Evolutionary conservation across 2,329 filamentous ascomycete genomes (phyloP).

Genomic region (Aplosporella prunicola): DNA sequence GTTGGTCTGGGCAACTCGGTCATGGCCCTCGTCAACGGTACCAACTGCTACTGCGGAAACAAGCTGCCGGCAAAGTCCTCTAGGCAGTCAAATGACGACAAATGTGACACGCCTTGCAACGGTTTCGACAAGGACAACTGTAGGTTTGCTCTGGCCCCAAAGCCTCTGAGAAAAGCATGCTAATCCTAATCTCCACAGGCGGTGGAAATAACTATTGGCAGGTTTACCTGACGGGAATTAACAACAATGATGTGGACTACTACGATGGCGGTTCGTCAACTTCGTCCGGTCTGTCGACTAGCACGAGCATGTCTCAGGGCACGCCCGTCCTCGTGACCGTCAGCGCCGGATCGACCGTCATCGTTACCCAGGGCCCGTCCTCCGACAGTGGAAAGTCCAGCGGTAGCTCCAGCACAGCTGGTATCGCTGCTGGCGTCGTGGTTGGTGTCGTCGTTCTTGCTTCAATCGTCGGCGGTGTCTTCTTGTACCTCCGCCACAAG

Average conservation of each 20-base stretch:
- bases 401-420: constrained; percentile 52
- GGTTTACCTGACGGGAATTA: constrained; percentile 43
- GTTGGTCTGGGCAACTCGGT: constrained; percentile 42
- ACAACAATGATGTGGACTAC: constrained; percentile 28
- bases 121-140: constrained; percentile 56
- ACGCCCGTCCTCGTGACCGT: constrained; percentile 21
- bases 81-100: constrained; percentile 44
- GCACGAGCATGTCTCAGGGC: constrained; percentile 4
- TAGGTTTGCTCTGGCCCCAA: constrained; percentile 33
- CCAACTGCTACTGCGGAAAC: constrained; percentile 65
- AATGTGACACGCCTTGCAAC: constrained; percentile 58
- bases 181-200: constrained; percentile 34
- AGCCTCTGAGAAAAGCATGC: constrained; percentile 15
- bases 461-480: constrained; percentile 56
- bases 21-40: constrained; percentile 51
- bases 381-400: constrained; percentile 38
- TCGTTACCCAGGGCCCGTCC: constrained; percentile 29
- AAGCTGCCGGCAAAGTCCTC: constrained; percentile 50
- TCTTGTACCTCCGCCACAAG: constrained; percentile 67
- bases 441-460: constrained; percentile 66
- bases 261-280: constrained; percentile 21
- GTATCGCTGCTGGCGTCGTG: constrained; percentile 80
- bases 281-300: constrained; percentile 14
- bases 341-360: constrained; percentile 23
- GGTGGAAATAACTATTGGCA: constrained; percentile 47